phyloP scores from a whole-genome alignment of 148 eudicot species.

The Chenopodium album region DNA sequence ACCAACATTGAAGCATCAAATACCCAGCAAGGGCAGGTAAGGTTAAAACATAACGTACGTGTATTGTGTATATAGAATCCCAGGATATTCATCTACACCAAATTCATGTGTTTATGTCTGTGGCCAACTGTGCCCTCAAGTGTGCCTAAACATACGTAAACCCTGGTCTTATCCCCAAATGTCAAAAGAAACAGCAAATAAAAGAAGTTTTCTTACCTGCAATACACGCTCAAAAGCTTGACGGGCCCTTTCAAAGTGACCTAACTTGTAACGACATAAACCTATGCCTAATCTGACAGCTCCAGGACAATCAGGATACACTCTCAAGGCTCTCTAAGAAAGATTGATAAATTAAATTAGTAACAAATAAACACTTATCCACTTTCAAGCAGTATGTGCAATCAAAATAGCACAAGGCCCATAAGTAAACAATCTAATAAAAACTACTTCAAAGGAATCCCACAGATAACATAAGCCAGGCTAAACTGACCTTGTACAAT shows the following conservation, averaged over 20 bases:
- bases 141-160: too few relatives aligned
- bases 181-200: slow-evolving; percentile 7
- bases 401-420: neutral
- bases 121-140: too few relatives aligned
- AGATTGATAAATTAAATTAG: neutral
- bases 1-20: neutral
- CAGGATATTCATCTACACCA: neutral
- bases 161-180: neutral
- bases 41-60: neutral
- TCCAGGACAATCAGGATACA: slow-evolving; percentile 81
- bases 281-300: slow-evolving; percentile 94
- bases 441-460: neutral
- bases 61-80: neutral
- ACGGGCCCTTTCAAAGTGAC: slow-evolving; percentile 90
- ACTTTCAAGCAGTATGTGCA: neutral
- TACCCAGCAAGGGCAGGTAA: neutral
- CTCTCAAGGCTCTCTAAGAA: slow-evolving; percentile 78
- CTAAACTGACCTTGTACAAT: slow-evolving; percentile 74
- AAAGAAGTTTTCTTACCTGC: slow-evolving; percentile 50
- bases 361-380: slow-evolving; percentile 9
- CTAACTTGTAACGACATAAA: slow-evolving; percentile 84
- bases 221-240: slow-evolving; percentile 86
- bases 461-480: slow-evolving; percentile 1
- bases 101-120: neutral
- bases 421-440: neutral